Conservation (phyloP, 345 rosid genomes). For the Salix purpurea region DNA sequence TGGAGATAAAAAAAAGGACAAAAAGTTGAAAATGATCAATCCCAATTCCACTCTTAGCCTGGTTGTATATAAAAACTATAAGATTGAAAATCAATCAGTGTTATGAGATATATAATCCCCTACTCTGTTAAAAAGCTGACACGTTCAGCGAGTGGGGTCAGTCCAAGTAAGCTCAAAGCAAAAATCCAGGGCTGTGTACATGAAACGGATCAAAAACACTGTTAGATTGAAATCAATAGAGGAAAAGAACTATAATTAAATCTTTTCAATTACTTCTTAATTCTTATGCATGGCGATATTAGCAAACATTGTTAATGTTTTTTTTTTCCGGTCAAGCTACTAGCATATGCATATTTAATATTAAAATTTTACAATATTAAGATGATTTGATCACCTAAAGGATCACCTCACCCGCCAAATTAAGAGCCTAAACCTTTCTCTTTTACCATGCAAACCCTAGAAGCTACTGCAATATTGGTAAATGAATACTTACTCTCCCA, state of each 20-base stretch:
- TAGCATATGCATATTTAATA: no score
- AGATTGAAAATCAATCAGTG: background rate
- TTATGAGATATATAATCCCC: background rate
- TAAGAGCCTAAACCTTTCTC: background rate
- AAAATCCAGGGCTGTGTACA: constrained; percentile 61
- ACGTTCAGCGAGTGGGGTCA: constrained; percentile 21
- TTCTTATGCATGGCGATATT: background rate
- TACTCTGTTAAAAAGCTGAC: constrained; percentile 60
- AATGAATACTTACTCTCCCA: constrained; percentile 43
- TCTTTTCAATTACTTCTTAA: background rate
- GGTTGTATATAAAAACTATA: background rate
- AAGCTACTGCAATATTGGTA: background rate
- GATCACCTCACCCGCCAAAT: background rate
- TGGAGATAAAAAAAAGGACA: background rate
- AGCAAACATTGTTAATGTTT: background rate
- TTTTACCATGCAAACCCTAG: background rate
- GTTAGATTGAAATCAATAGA: background rate
- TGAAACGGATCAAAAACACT: background rate
- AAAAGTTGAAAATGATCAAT: background rate
- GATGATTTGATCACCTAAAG: background rate
- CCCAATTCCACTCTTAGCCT: background rate
- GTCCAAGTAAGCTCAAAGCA: constrained; percentile 16
- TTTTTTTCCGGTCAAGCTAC: no score
- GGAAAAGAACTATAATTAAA: background rate
- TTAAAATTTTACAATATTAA: background rate